A percentile compares a stretch with the other conserved stretches of the same genome.
Conservation (phyloP, 2,329 filamentous ascomycete genomes). For the Drechslerella dactyloides region DNA sequence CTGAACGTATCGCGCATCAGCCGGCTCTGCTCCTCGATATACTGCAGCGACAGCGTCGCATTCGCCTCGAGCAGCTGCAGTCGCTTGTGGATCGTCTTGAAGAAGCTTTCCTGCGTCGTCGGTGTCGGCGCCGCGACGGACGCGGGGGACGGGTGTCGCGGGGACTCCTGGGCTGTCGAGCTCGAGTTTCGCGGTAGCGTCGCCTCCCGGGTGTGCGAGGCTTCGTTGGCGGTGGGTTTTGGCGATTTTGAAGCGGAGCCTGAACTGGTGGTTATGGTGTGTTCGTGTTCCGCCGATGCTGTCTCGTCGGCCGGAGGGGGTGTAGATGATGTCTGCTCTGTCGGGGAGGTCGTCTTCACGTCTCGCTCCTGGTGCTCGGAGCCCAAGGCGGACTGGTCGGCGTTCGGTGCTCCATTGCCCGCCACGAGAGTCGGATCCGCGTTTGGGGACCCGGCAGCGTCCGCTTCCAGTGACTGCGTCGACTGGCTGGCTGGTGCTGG, state of each 20-base stretch:
- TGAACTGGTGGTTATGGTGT: constrained; percentile 23
- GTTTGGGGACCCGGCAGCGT: constrained; percentile 29
- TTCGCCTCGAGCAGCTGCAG: constrained; percentile 90
- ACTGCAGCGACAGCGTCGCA: constrained; percentile 87
- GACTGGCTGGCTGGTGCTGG: constrained; percentile 23
- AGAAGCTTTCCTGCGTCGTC: constrained; percentile 95
- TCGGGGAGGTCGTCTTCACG: constrained; percentile 16
- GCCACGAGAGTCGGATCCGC: constrained; percentile 21
- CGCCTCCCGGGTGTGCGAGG: constrained; percentile 50
- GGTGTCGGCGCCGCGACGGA: constrained; percentile 67
- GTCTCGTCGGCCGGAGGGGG: background rate
- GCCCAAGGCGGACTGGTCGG: constrained; percentile 1
- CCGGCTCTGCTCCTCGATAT: constrained; percentile 94
- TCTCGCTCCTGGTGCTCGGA: constrained; percentile 40
- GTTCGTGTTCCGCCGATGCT: constrained; percentile 25
- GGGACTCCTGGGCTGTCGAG: constrained; percentile 53
- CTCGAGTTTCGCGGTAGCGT: constrained; percentile 51
- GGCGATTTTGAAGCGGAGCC: constrained; percentile 15
- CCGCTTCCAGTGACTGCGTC: constrained; percentile 13
- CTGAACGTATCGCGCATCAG: constrained; percentile 86
- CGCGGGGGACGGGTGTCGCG: constrained; percentile 58
- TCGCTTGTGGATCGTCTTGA: constrained; percentile 93
- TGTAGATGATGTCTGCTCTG: constrained; percentile 17
- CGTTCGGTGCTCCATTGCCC: background rate
- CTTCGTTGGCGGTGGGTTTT: constrained; percentile 52